phyloP scores from a whole-genome alignment of 441 rosid genomes.

The Populus hybrid region DNA sequence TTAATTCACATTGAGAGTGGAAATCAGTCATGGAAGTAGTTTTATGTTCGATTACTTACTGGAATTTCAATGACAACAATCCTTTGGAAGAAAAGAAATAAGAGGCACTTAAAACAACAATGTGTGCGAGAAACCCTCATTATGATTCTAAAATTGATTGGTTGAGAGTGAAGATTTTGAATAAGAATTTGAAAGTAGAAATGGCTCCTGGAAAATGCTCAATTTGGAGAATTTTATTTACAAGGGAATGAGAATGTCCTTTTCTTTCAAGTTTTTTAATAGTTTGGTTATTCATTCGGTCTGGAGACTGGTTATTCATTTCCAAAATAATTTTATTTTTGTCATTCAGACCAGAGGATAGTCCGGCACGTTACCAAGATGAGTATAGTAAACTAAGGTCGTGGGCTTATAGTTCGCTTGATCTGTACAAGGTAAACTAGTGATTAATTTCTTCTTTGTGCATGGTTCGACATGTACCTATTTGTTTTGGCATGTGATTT shows the following conservation, averaged over 20 bases:
- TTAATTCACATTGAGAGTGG: too few species aligned
- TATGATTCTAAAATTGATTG: background rate
- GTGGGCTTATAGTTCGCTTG: conserved; percentile 82
- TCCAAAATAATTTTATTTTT: background rate
- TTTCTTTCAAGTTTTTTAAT: background rate
- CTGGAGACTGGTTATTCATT: background rate
- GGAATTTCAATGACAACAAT: too few species aligned
- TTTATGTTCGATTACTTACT: background rate
- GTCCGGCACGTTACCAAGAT: conserved; percentile 61
- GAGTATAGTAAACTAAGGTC: conserved; percentile 81
- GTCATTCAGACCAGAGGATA: conserved; percentile 55
- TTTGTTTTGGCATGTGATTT: background rate
- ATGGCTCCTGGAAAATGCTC: background rate
- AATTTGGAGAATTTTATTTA: background rate
- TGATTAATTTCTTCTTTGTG: background rate
- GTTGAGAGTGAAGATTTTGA: background rate
- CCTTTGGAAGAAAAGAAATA: background rate
- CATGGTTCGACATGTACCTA: background rate
- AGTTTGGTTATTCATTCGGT: background rate
- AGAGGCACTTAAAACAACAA: background rate
- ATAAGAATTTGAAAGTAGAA: background rate
- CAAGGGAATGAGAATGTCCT: background rate
- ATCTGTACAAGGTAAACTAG: conserved; percentile 69
- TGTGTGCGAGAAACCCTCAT: background rate
- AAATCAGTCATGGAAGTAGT: background rate